phyloP scores from a whole-genome alignment of 805 yeast species.

The Pichia exigua region DNA sequence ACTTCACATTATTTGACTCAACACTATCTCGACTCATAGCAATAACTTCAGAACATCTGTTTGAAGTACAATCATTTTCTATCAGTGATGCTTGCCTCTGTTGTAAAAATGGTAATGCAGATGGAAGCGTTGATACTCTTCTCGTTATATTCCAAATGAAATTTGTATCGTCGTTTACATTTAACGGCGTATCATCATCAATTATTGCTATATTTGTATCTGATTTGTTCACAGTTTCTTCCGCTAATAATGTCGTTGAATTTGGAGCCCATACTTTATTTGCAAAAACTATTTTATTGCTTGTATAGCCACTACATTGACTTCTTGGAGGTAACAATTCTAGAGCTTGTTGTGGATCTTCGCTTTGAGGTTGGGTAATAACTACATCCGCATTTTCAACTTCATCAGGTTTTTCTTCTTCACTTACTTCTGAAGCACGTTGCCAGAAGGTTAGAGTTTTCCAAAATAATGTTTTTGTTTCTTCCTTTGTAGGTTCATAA shows the following conservation, averaged over 20 bases:
- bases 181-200: not conserved
- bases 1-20: not conserved
- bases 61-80: not conserved
- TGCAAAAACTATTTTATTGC: not conserved
- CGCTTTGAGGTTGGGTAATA: not conserved
- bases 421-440: not conserved
- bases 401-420: no score
- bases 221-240: not conserved
- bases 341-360: not conserved
- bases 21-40: not conserved
- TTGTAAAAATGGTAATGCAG: not conserved
- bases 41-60: not conserved
- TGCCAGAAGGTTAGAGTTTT: conserved; percentile 5
- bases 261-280: not conserved
- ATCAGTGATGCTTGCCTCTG: not conserved
- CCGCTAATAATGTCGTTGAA: not conserved
- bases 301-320: not conserved
- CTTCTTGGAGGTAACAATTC: not conserved
- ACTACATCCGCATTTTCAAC: not conserved
- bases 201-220: not conserved
- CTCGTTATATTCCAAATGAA: conserved; percentile 7
- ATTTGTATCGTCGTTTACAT: not conserved
- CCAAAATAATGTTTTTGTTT: conserved; percentile 2
- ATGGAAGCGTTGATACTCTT: conserved; percentile 1
- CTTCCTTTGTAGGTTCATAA: not conserved